A percentile compares a stretch with the other conserved stretches of the same genome.
phyloP scores from a whole-genome alignment of 164 flowering plant species.

The Annona squamosa region DNA sequence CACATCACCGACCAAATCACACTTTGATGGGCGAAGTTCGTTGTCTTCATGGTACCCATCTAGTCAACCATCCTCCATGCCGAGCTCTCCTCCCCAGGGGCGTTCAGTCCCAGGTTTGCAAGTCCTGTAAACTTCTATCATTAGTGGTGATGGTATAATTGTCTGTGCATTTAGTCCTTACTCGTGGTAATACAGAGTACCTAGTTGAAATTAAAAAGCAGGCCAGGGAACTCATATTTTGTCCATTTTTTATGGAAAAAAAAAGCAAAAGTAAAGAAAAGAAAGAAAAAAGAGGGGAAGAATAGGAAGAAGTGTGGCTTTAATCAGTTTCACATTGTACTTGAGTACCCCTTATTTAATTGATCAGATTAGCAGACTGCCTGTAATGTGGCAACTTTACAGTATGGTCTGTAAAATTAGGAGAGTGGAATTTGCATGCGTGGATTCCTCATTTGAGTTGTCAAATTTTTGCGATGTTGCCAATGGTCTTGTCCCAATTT shows the following conservation, averaged over 20 bases:
- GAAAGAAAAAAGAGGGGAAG: too few species aligned
- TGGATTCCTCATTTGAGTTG: neutral
- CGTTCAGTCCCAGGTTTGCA: conserved; percentile 61
- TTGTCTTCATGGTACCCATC: conserved; percentile 74
- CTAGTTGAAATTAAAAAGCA: neutral
- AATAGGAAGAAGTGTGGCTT: too few species aligned
- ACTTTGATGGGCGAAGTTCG: conserved; percentile 41
- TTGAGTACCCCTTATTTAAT: too few species aligned
- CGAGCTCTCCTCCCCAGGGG: conserved; percentile 87
- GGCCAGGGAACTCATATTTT: neutral
- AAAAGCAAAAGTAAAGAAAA: too few species aligned
- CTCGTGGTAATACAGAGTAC: neutral
- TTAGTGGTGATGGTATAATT: neutral
- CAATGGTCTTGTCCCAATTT: neutral
- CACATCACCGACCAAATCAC: conserved; percentile 53
- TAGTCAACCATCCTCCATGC: conserved; percentile 92
- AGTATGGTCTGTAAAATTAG: neutral
- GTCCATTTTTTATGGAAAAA: too few species aligned
- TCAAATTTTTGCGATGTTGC: neutral
- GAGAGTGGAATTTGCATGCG: neutral
- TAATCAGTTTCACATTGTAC: too few species aligned
- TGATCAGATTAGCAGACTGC: too few species aligned
- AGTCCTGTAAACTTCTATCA: neutral
- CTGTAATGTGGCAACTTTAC: neutral
- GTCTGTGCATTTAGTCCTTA: neutral